Evolutionary conservation across 2,329 filamentous ascomycete species (phyloP), one percentile per base, ranked within the genome.

Genomic region (Coleophoma cylindrospora): DNA sequence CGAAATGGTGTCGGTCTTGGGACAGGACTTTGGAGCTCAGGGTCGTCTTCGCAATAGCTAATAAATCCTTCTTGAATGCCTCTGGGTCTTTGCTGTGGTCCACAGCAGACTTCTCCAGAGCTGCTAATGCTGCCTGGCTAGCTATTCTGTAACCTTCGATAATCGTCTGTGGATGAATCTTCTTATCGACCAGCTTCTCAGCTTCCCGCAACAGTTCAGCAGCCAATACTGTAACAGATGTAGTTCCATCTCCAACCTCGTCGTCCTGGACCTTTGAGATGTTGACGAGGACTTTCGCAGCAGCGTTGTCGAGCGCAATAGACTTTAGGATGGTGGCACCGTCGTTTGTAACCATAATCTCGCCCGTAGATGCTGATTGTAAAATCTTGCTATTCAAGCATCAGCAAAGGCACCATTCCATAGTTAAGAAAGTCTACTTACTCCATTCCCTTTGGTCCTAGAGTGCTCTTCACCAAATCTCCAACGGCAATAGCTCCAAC

Each of bases 251-350:
- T 66, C 94, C 94, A 21, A 99, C 92, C 71, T 99, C 94, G 68
- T 99, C 94, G 65, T 99, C 94, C 70, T 99, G 94, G 6, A 99
- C 94, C 74, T 99, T 99, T 56, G 92, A 97, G 63, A 99, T 97
- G 71, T 99, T 99, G 67, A 99, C 94, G 40, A 99, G 80, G 5
- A 99, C 94, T 75, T 99, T 99, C 49, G 94, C 94, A 19, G 94
- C 94, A 40, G 94, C 94, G 68, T 99, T 99, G 71, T 99, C 94
- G 66, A 99, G 86, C 40, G 94, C 94, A 70, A 99, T 99, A 48
- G 92, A 89, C 74, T 99, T 99, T 57, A 99, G 82, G 61, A 99
- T 99, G 21, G 94, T 99, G 56, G 94, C 94, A 67, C 94, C 94
- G 73, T 99, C 94, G 72, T 99, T 99, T 52, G 94, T 99, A 55